A percentile compares a stretch with the other conserved stretches of the same genome.
Conservation (phyloP, 2,329 filamentous ascomycete genomes). For the Trichoderma koningiopsis region DNA sequence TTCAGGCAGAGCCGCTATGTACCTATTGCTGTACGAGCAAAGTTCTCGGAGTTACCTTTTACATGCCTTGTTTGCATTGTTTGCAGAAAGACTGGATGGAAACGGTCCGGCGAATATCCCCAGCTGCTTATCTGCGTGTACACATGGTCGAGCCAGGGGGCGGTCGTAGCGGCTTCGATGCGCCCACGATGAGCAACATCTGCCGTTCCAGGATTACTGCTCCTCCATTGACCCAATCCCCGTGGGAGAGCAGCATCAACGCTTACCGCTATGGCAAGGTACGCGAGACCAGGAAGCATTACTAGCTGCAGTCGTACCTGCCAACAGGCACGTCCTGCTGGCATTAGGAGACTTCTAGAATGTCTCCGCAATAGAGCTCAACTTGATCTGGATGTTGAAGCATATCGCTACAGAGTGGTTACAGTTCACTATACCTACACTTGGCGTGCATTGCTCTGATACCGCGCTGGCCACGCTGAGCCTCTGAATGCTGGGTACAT, state of each 20-base stretch:
- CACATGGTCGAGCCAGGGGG: constrained; percentile 4
- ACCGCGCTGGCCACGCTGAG: background rate
- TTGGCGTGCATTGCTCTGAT: background rate
- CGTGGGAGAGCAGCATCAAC: background rate
- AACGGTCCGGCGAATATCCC: background rate
- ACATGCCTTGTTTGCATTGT: background rate
- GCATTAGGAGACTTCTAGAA: background rate
- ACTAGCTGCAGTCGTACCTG: background rate
- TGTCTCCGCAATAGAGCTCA: background rate
- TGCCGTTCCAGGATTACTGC: constrained; percentile 34
- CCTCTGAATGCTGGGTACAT: background rate
- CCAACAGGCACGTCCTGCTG: background rate
- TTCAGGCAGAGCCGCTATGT: background rate
- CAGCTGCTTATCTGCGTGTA: background rate
- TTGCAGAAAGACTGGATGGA: background rate
- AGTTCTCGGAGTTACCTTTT: background rate
- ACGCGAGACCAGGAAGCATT: background rate
- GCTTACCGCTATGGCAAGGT: constrained; percentile 14
- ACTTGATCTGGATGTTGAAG: background rate
- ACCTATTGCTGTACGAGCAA: background rate
- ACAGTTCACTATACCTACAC: too few relatives aligned
- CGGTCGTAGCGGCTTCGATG: constrained; percentile 30
- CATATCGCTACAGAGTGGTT: background rate
- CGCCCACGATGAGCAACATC: constrained; percentile 32
- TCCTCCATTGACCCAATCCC: constrained; percentile 32